A percentile compares a stretch with the other conserved stretches of the same genome.
Conservation (phyloP, 2,329 filamentous ascomycete species). For the Nectriaceae sp. region DNA sequence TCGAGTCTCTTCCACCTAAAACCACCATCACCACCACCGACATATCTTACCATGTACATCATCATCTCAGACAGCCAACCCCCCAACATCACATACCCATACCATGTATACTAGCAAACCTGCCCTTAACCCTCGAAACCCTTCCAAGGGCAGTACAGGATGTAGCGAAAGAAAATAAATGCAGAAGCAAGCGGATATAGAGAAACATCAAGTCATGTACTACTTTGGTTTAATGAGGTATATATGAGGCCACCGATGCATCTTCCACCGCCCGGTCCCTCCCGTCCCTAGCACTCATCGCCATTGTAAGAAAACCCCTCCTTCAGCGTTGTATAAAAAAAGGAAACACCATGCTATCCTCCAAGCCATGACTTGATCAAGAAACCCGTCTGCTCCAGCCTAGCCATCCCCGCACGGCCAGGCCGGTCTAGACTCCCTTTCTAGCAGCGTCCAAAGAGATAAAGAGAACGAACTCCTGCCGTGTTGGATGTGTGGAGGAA, state of each 20-base stretch:
- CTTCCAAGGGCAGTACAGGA: neutral
- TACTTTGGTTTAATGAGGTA: neutral
- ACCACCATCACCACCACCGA: too few species aligned
- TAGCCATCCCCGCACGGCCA: too few species aligned
- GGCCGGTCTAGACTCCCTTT: too few species aligned
- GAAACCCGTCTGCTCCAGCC: too few species aligned
- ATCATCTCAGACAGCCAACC: too few species aligned
- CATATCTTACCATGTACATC: too few species aligned
- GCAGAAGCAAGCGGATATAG: neutral
- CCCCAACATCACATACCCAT: too few species aligned
- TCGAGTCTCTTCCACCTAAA: too few species aligned
- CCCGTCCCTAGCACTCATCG: too few species aligned
- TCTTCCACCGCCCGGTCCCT: neutral
- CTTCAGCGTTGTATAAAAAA: neutral
- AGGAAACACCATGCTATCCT: neutral
- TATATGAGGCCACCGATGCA: neutral
- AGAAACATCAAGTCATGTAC: neutral
- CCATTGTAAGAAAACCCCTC: neutral
- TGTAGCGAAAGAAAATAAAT: neutral
- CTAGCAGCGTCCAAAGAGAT: too few species aligned
- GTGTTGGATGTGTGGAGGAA: neutral
- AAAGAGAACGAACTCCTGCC: too few species aligned
- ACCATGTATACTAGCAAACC: constrained; percentile 1
- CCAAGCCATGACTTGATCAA: neutral
- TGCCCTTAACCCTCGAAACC: too few species aligned